Base-by-base conservation (phyloP, 2,329 filamentous ascomycete genomes). In the Aspergillus luchuensis region DNA sequence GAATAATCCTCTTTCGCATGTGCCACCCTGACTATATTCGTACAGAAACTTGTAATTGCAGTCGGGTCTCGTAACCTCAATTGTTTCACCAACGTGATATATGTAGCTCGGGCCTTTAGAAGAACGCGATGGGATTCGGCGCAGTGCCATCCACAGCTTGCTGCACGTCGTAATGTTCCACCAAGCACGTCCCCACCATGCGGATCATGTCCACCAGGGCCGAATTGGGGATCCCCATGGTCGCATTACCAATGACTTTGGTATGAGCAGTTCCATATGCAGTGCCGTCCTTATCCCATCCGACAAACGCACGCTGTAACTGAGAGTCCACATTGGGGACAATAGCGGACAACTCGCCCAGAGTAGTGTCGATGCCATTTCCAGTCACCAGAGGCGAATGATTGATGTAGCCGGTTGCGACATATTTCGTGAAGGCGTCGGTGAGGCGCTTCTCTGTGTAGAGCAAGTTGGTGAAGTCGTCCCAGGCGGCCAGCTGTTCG, bases 161-260 rank as follows among this genome's bases (percentile, higher is more conserved):
- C 57, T 49, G 8, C 2, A 53, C 57, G 43, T 55, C 57, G 30
- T 50, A 59, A 59, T 59, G 57, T 41, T 59, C 57, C n/a, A 59
- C 51, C 41, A 59, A 19, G 17, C 57, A 59, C 17, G 50, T 59
- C 15, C 57, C 57, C 6, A 59, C 51, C 49, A 59, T 48, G 5
- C 57, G 57, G 11, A 54, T 54, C n/a, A 59, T 59, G 49, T 59
- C 57, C 21, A 59, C 57, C 3, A 55, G 17, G 4, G 49, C 57
- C 11, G 17, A 25, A 13, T 52, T 33, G 25, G 13, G 13, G 6
- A 17, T 33, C 15, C 36, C 48, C n/a, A 13, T 21, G 15, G 48
- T 30, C 21, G 17, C 28, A 7, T n/a, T 30, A 4, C 49, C 49
- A 8, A 11, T 39, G 3, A 48, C 57, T 23, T 43, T 38, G 13